Percentiles rank a stretch among this genome's conserved stretches.
Conservation (phyloP, 352 stramenopile species). For the Pythium biforme region DNA sequence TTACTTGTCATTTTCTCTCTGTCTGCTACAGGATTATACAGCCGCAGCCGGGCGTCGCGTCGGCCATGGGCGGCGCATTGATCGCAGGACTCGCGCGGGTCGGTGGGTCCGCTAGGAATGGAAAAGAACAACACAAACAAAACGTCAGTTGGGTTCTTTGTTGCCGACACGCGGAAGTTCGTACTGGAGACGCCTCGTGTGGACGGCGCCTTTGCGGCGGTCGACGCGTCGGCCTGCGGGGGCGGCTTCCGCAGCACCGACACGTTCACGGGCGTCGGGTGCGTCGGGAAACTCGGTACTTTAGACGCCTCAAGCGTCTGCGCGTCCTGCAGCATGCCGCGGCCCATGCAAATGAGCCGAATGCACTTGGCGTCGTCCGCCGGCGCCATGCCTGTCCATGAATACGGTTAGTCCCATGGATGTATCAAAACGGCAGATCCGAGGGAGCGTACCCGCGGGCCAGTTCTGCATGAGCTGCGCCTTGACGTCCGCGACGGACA, state of each 20-base stretch:
- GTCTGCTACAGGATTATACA: slow-evolving; percentile 48
- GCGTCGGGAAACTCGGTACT: slow-evolving; percentile 91
- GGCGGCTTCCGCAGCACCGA: slow-evolving; percentile 62
- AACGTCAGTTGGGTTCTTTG: background rate
- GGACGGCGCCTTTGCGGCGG: slow-evolving; percentile 14
- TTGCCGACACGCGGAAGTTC: no score
- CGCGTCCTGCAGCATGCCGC: slow-evolving; percentile 89
- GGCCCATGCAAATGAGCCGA: slow-evolving; percentile 94
- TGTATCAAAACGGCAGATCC: slow-evolving; percentile 6
- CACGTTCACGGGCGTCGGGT: slow-evolving; percentile 95
- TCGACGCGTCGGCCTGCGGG: background rate
- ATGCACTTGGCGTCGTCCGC: slow-evolving; percentile 63
- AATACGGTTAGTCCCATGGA: no score
- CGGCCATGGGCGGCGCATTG: slow-evolving; percentile 28
- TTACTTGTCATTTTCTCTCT: no score
- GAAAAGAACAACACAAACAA: background rate
- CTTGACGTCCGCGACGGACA: slow-evolving; percentile 64
- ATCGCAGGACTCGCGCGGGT: slow-evolving; percentile 21
- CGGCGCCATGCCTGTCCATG: slow-evolving; percentile 48
- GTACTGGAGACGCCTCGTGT: background rate
- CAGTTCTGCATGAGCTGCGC: slow-evolving; percentile 62
- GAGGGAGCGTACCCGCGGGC: slow-evolving; percentile 40
- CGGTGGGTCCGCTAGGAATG: slow-evolving; percentile 20
- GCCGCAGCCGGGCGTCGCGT: slow-evolving; percentile 52
- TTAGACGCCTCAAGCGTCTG: slow-evolving; percentile 81